Conservation (phyloP, 345 rosid species). For the Psidium friedrichsthalianum region DNA sequence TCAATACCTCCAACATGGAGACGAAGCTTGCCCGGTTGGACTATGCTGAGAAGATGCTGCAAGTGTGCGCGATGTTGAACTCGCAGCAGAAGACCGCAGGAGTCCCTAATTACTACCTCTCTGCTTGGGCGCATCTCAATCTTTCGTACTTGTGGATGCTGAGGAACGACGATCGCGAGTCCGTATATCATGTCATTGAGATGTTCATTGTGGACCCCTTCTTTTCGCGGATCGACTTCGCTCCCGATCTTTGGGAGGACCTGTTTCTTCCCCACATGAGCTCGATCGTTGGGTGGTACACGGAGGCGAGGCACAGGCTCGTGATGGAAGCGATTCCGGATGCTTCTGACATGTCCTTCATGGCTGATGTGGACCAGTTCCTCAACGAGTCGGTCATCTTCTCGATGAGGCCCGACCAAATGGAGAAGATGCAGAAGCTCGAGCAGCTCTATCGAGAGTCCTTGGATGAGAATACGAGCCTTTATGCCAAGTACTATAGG, state of each 20-base stretch:
- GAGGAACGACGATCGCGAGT: conserved; percentile 19
- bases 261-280: conserved; percentile 56
- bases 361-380: conserved; percentile 43
- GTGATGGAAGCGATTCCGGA: conserved; percentile 49
- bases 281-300: conserved; percentile 59
- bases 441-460: conserved; percentile 51
- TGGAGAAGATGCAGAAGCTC: conserved; percentile 36
- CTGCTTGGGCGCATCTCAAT: conserved; percentile 63
- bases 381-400: conserved; percentile 42
- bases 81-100: conserved; percentile 50
- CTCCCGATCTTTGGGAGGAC: conserved; percentile 58
- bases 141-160: conserved; percentile 51
- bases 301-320: conserved; percentile 46
- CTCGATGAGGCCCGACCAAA: conserved; percentile 49
- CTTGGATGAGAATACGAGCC: conserved; percentile 41
- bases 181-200: conserved; percentile 41
- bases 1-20: conserved; percentile 41
- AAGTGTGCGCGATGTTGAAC: conserved; percentile 52
- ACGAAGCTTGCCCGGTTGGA: conserved; percentile 48
- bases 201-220: conserved; percentile 61
- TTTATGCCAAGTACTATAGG: conserved; percentile 45
- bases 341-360: conserved; percentile 42
- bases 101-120: conserved; percentile 57
- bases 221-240: conserved; percentile 52
- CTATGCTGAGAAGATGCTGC: conserved; percentile 60